Conservation (phyloP, 768 basidiomycete genomes). For the Hypholoma fasciculare region DNA sequence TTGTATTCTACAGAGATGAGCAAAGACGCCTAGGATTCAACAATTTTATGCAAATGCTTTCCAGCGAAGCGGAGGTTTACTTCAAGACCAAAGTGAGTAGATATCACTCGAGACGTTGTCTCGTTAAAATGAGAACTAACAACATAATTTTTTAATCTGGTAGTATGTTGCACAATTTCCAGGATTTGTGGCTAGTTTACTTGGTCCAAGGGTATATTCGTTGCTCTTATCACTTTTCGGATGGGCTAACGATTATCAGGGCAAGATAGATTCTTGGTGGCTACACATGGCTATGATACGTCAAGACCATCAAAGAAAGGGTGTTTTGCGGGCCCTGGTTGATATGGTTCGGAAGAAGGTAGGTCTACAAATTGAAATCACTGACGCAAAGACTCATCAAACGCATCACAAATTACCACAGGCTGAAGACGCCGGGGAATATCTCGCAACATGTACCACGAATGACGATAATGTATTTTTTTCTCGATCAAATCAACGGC, state of each 20-base stretch:
- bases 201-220: slow-evolving; percentile 21
- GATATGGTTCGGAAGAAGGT: slow-evolving; percentile 24
- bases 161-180: slow-evolving; percentile 23
- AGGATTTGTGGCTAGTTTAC: slow-evolving; percentile 16
- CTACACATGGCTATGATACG: slow-evolving; percentile 26
- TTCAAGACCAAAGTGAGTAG: slow-evolving; percentile 20
- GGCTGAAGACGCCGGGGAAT: slow-evolving; percentile 10
- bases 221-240: not conserved
- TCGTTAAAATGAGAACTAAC: not conserved
- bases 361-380: not conserved
- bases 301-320: slow-evolving; percentile 23
- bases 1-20: slow-evolving; percentile 17
- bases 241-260: slow-evolving; percentile 11
- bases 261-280: slow-evolving; percentile 26
- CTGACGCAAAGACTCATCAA: not conserved
- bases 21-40: slow-evolving; percentile 26
- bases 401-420: not conserved
- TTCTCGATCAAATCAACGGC: not conserved
- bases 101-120: not conserved
- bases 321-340: slow-evolving; percentile 22
- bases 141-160: not conserved
- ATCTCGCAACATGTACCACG: slow-evolving; percentile 13
- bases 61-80: slow-evolving; percentile 21
- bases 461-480: slow-evolving; percentile 19
- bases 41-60: slow-evolving; percentile 24